Evolutionary conservation across 805 yeast species (phyloP), one percentile per base, ranked within the genome.

Genomic region (Metschnikowia hibisci): DNA sequence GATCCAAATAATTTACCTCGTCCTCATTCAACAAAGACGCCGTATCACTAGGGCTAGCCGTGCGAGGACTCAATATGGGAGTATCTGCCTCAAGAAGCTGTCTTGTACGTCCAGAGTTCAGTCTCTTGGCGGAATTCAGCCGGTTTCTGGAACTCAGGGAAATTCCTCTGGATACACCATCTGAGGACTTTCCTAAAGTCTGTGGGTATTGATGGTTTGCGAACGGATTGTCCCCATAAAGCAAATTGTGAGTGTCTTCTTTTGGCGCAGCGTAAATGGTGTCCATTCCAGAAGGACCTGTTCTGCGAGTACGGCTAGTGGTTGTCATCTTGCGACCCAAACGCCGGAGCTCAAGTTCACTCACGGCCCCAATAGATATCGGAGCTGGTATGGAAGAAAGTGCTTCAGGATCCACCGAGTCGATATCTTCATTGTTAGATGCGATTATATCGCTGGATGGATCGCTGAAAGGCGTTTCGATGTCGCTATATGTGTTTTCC

Each of bases 241-340:
- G 50, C n/a, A 60, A 34, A 11, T 54, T 43, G 23, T 39, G 51
- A 4, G 63, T 52, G 15, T 59, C 63, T 14, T 54, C 56, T 40
- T 53, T 54, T 10, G 49, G 52, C 2, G 53, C 49, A 6, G 51
- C 31, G 28, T 31, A 16, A n/a, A 37, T 11, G 41, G 40, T 28
- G 28, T 23, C n/a, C 29, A 30, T n/a, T 33, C 27, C 15, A 15
- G 25, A 8, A 30, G 44, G 7, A 43, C 39, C 22, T 29, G 30
- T 23, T 39, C 39, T n/a, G 27, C 27, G 23, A 43, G 48, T 43
- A 8, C 71, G 56, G 4, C 65, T 68, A 4, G 73, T 60, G 4
- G 62, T 54, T 1, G 72, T 58, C 37, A 70, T 53, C 25, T 66
- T 57, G 40, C 63, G 66, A 3, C 75, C 73, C 37, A 70, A 53